Percentiles rank a stretch among this genome's conserved stretches.
Conservation (phyloP, 2,329 filamentous ascomycete species). For the Aureobasidium sp. region DNA sequence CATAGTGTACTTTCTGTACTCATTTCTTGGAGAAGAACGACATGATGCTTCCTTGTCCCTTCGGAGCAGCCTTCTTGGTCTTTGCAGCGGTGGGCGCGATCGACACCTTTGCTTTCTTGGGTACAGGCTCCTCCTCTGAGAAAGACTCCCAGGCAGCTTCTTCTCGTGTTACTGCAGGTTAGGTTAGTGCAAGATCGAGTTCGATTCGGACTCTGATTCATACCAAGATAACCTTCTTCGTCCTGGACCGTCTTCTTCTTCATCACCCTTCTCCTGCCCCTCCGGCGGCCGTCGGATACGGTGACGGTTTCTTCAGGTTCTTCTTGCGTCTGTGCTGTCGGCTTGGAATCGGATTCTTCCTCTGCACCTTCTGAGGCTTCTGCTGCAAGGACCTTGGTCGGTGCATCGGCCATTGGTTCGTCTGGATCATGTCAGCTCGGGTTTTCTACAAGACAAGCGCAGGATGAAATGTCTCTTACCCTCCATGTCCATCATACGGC, state of each 20-base stretch:
- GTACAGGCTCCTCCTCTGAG: slow-evolving; percentile 73
- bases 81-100: slow-evolving; percentile 43
- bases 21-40: slow-evolving; percentile 84
- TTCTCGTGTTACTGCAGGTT: slow-evolving; percentile 68
- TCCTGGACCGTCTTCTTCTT: slow-evolving; percentile 84
- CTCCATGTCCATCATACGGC: slow-evolving; percentile 69
- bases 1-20: slow-evolving; percentile 11
- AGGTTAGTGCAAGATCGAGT: slow-evolving; percentile 18
- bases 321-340: background rate
- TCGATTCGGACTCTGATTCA: slow-evolving; percentile 27
- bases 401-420: slow-evolving; percentile 53
- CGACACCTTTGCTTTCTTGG: slow-evolving; percentile 46
- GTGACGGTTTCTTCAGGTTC: slow-evolving; percentile 41
- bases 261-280: slow-evolving; percentile 73
- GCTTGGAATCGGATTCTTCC: slow-evolving; percentile 17
- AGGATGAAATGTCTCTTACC: slow-evolving; percentile 18
- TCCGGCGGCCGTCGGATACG: slow-evolving; percentile 57
- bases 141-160: slow-evolving; percentile 86
- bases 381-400: slow-evolving; percentile 31
- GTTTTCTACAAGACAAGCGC: slow-evolving; percentile 1
- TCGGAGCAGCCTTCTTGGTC: slow-evolving; percentile 36
- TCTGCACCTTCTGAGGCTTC: slow-evolving; percentile 38
- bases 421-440: slow-evolving; percentile 30
- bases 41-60: slow-evolving; percentile 76
- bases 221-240: slow-evolving; percentile 83